Conservation (phyloP, 2,329 filamentous ascomycete species). For the Leptodontidium sp. region DNA sequence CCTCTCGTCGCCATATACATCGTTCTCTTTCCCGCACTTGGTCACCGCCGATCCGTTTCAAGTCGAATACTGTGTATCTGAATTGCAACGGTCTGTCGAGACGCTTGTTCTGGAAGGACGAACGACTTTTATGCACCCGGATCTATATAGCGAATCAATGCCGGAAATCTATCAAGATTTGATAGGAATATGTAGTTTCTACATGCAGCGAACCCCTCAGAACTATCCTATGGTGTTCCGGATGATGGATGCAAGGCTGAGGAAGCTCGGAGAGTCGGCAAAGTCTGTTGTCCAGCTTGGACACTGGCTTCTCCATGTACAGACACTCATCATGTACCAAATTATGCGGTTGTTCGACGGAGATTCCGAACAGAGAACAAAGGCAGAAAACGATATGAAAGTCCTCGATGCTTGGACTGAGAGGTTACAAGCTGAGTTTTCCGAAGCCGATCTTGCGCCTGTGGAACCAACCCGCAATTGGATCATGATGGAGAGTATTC, state of each 20-base stretch:
- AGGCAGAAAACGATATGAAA: slow-evolving; percentile 42
- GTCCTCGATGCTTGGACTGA: slow-evolving; percentile 42
- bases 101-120: slow-evolving; percentile 28
- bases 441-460: slow-evolving; percentile 13
- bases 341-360: slow-evolving; percentile 47
- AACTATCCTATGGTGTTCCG: slow-evolving; percentile 27
- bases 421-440: slow-evolving; percentile 24
- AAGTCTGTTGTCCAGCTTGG: slow-evolving; percentile 16
- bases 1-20: slow-evolving; percentile 26
- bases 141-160: slow-evolving; percentile 22
- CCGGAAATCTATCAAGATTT: slow-evolving; percentile 35
- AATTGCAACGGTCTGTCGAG: slow-evolving; percentile 30
- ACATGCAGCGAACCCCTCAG: slow-evolving; percentile 27
- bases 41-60: slow-evolving; percentile 20
- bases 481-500: slow-evolving; percentile 47
- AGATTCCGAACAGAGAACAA: slow-evolving; percentile 39
- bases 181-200: slow-evolving; percentile 32
- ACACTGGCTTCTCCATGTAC: slow-evolving; percentile 35
- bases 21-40: slow-evolving; percentile 23
- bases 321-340: slow-evolving; percentile 44
- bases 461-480: slow-evolving; percentile 34
- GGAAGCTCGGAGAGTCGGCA: slow-evolving; percentile 21
- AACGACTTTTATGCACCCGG: slow-evolving; percentile 38
- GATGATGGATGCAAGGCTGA: slow-evolving; percentile 35
- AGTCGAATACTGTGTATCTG: slow-evolving; percentile 26